Evolutionary conservation across 78 protist species (phyloP), one percentile per base, ranked within the genome.

Genomic region (Dictyostelium firmibasis): DNA sequence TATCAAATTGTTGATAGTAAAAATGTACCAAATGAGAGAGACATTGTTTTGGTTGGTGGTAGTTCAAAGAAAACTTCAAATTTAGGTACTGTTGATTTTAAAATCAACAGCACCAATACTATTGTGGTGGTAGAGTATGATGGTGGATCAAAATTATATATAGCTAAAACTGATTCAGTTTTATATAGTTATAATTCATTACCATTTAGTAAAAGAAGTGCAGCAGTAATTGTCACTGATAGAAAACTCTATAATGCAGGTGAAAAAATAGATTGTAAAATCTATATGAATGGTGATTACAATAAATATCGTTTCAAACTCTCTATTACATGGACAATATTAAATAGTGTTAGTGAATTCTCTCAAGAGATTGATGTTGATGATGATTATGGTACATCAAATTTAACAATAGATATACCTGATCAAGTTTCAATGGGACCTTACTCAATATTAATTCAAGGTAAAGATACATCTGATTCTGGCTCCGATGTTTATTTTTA

Each of bases 191-290:
- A 64, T 47, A 31, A 20, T 29, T 27, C 75, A 1, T 4, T 27
- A 0, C 18, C 29, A 9, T 35, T 35, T 18, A 23, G 27, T 38
- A 18, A 16, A 33, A 7, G 13, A 72, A 72, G 1, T 33, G 20
- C 79, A 4, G 83, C 47, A 10, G 70, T 79, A 47, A 33, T 89
- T 4, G 62, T 89, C 2, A 89, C 94, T 11, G 94, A 89, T 69
- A 27, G 94, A 35, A 70, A 44, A 33, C 27, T 89, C 1, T 89
- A 89, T 47, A 89, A 89, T 64, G 84, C 87, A 0, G 94, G 94
- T n/a, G 94, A 89, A 16, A 70, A 23, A 3, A 70, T 89, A 3
- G 10, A 81, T 44, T 36, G 82, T 14, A 89, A 89, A 60, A 81
- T 64, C 18, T 89, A 89, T 69, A 31, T 89, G 10, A 89, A 9